Conservation (phyloP, 2,329 filamentous ascomycete species). For the Ilyonectria mors-panacis region DNA sequence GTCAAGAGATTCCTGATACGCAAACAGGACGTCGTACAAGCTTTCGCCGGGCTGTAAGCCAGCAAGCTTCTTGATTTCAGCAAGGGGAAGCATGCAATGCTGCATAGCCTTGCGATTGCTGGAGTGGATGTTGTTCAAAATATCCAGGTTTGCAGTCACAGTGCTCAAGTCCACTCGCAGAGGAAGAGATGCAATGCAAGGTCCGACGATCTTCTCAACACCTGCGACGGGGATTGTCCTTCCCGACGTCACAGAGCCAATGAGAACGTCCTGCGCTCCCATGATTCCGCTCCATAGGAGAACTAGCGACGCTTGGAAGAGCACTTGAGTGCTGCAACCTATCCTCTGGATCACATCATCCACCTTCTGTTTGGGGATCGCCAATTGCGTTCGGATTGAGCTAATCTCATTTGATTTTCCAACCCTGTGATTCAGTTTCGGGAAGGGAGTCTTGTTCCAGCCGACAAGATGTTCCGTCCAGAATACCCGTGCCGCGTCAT, state of each 20-base stretch:
- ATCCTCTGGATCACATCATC: slow-evolving; percentile 55
- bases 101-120: slow-evolving; percentile 76
- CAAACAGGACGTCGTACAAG: slow-evolving; percentile 84
- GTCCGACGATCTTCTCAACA: slow-evolving; percentile 83
- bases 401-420: slow-evolving; percentile 27
- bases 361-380: slow-evolving; percentile 36
- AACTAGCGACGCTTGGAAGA: slow-evolving; percentile 82
- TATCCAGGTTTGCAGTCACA: slow-evolving; percentile 67
- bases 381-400: slow-evolving; percentile 33
- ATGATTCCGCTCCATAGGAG: slow-evolving; percentile 77
- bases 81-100: slow-evolving; percentile 74
- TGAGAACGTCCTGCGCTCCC: slow-evolving; percentile 75
- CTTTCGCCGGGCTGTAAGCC: slow-evolving; percentile 67
- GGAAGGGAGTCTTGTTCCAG: slow-evolving; percentile 68
- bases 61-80: slow-evolving; percentile 77
- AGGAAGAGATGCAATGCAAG: slow-evolving; percentile 84
- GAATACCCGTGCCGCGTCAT: slow-evolving; percentile 68
- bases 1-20: slow-evolving; percentile 83
- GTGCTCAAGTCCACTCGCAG: slow-evolving; percentile 73
- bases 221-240: slow-evolving; percentile 79
- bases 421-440: slow-evolving; percentile 61
- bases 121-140: slow-evolving; percentile 75
- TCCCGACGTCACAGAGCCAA: slow-evolving; percentile 88
- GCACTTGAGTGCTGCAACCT: slow-evolving; percentile 74
- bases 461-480: slow-evolving; percentile 79